Evolutionary conservation across 2,329 filamentous ascomycete genomes (phyloP).

Genomic region (Phialophora tarda): DNA sequence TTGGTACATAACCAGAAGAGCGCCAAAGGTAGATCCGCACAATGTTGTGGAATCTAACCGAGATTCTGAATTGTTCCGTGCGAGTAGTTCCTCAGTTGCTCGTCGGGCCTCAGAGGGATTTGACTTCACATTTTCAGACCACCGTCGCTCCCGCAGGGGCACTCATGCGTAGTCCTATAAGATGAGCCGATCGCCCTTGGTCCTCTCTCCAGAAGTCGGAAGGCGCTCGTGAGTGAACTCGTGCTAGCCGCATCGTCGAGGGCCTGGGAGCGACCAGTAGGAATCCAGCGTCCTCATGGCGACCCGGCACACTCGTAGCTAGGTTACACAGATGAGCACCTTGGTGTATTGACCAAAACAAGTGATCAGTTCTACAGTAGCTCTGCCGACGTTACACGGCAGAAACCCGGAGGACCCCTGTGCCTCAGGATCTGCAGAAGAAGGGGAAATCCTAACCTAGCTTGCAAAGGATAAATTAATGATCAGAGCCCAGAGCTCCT

Average conservation of each 20-base stretch:
- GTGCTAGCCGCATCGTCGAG: neutral
- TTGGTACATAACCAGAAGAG: neutral
- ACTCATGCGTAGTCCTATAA: neutral
- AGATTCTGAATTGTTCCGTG: neutral
- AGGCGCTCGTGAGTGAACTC: neutral
- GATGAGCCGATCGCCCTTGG: neutral
- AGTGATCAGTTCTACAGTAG: neutral
- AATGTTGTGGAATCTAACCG: neutral
- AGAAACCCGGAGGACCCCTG: slow-evolving; percentile 4
- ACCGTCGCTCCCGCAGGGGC: too few relatives aligned
- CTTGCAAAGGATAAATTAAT: neutral
- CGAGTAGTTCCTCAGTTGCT: neutral
- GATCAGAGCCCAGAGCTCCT: neutral
- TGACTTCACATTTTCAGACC: neutral
- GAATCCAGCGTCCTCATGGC: neutral
- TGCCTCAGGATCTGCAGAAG: neutral
- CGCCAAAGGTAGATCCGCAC: neutral
- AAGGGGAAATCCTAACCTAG: neutral
- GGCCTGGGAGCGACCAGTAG: neutral
- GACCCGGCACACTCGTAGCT: neutral
- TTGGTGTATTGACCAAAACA: neutral
- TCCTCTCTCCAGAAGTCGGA: neutral
- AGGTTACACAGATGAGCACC: neutral
- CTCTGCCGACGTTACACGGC: slow-evolving; percentile 2
- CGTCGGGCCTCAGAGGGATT: neutral